phyloP scores from a whole-genome alignment of 352 stramenopile genomes.

The Phytopythium kandeliae region DNA sequence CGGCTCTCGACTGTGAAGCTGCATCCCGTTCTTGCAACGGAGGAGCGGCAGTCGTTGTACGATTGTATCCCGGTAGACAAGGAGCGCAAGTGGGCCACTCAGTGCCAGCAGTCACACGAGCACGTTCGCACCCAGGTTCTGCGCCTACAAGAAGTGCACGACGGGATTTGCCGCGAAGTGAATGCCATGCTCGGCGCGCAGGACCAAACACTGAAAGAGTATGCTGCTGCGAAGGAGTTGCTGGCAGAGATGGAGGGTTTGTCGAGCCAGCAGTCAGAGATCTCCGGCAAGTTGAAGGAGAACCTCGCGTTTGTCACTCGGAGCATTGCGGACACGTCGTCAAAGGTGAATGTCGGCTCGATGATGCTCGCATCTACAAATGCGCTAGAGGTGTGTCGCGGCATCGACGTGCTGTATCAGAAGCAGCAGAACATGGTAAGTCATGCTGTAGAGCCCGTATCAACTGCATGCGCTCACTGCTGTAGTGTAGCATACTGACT shows the following conservation, averaged over 20 bases:
- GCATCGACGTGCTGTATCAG: slow-evolving; percentile 74
- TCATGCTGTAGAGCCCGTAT: not conserved
- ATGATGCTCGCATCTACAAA: slow-evolving; percentile 78
- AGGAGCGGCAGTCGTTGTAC: slow-evolving; percentile 58
- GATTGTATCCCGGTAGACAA: slow-evolving; percentile 81
- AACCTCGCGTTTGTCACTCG: slow-evolving; percentile 63
- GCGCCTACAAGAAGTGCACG: slow-evolving; percentile 57
- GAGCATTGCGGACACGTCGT: slow-evolving; percentile 63
- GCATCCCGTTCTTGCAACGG: slow-evolving; percentile 54
- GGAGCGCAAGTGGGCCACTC: slow-evolving; percentile 67
- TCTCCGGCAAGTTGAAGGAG: slow-evolving; percentile 54
- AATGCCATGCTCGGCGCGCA: slow-evolving; percentile 37
- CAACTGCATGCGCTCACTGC: not conserved
- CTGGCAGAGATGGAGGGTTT: slow-evolving; percentile 48
- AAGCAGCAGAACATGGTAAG: slow-evolving; percentile 70
- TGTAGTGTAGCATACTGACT: not conserved
- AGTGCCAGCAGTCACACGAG: slow-evolving; percentile 74
- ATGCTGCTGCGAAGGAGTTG: slow-evolving; percentile 33
- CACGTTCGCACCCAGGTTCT: slow-evolving; percentile 59
- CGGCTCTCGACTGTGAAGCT: slow-evolving; percentile 51
- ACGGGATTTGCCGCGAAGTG: slow-evolving; percentile 66
- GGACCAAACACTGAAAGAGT: slow-evolving; percentile 34
- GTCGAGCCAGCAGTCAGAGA: slow-evolving; percentile 35
- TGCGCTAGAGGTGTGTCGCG: slow-evolving; percentile 75
- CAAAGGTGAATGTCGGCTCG: slow-evolving; percentile 41